Evolutionary conservation across 208 protist genomes (phyloP).

Genomic region (Crithidia brevicula): DNA sequence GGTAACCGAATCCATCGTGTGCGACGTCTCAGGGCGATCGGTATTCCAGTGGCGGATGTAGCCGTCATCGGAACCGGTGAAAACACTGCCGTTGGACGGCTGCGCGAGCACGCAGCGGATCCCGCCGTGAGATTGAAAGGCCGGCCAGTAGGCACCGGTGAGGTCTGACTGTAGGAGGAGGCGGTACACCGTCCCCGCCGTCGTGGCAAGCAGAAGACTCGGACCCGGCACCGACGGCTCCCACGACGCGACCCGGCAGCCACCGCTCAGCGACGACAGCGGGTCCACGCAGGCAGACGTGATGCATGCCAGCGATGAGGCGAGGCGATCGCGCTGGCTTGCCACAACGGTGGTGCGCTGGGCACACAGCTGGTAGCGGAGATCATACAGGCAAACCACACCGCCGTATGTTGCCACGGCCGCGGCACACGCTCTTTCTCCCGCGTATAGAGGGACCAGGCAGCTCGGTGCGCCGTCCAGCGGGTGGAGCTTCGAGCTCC

Average conservation of each 20-base stretch:
- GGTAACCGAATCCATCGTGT: conserved; percentile 44
- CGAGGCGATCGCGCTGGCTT: not conserved
- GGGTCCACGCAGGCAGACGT: conserved; percentile 43
- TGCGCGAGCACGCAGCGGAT: conserved; percentile 56
- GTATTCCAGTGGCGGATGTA: conserved; percentile 65
- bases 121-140: conserved; percentile 17
- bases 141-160: conserved; percentile 21
- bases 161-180: conserved; percentile 23
- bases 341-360: conserved; percentile 6
- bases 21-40: conserved; percentile 31
- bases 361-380: conserved; percentile 61
- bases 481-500: conserved; percentile 33
- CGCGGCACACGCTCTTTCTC: conserved; percentile 34
- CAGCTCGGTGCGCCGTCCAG: conserved; percentile 45
- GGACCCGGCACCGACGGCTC: conserved; percentile 24
- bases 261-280: conserved; percentile 24
- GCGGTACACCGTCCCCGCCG: conserved; percentile 28
- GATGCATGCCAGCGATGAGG: conserved; percentile 30
- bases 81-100: conserved; percentile 43
- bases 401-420: conserved; percentile 52
- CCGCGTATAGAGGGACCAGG: conserved; percentile 41
- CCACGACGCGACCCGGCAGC: conserved; percentile 15
- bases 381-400: conserved; percentile 63
- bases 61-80: conserved; percentile 73
- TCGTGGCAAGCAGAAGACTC: conserved; percentile 57